Conservation (phyloP, 2,329 filamentous ascomycete genomes). For the Pestalotiopsis sp. region DNA sequence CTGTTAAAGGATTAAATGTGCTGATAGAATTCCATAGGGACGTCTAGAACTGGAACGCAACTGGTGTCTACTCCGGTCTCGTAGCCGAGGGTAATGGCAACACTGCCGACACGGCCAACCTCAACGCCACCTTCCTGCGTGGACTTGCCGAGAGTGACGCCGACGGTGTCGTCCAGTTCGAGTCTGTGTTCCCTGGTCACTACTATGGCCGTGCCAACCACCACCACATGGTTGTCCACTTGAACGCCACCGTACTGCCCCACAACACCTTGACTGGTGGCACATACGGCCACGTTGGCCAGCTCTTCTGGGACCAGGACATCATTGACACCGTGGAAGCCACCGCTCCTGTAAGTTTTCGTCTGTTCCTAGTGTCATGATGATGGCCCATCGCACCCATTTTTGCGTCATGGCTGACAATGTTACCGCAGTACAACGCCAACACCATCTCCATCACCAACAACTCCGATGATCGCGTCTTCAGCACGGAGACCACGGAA, state of each 20-base stretch:
- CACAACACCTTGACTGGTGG: slow-evolving; percentile 45
- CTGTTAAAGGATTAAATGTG: too few species aligned
- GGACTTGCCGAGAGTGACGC: slow-evolving; percentile 39
- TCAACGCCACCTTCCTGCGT: slow-evolving; percentile 40
- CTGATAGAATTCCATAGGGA: slow-evolving; percentile 27
- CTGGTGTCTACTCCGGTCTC: slow-evolving; percentile 49
- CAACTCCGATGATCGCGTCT: neutral
- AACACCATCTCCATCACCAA: neutral
- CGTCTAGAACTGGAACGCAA: slow-evolving; percentile 49
- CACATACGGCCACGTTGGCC: slow-evolving; percentile 59
- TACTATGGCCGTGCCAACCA: slow-evolving; percentile 45
- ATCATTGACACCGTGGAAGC: slow-evolving; percentile 38
- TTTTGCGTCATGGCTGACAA: neutral
- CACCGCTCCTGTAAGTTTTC: neutral
- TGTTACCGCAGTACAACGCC: neutral
- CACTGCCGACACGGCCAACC: slow-evolving; percentile 36
- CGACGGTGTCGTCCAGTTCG: slow-evolving; percentile 42
- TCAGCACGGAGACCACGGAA: neutral
- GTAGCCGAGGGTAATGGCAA: slow-evolving; percentile 39
- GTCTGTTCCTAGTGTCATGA: neutral
- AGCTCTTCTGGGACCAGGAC: slow-evolving; percentile 64
- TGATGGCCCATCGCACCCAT: neutral
- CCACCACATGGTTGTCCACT: slow-evolving; percentile 49
- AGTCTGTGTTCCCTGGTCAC: slow-evolving; percentile 44
- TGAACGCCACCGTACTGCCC: slow-evolving; percentile 32